phyloP scores from a whole-genome alignment of 345 rosid species.

The Raphanus raphanistrum region DNA sequence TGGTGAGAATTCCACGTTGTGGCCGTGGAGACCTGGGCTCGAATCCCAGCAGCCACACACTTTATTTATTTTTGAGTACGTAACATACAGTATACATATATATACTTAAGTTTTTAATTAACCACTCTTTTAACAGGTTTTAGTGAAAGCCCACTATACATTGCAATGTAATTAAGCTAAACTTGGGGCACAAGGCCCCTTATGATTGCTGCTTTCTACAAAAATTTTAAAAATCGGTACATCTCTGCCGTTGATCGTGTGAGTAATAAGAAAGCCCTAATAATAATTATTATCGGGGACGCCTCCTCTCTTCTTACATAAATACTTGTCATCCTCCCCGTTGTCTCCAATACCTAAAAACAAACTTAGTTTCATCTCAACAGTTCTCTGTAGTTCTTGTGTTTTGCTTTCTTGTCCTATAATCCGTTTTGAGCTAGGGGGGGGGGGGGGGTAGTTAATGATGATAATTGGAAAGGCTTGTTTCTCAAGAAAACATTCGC shows the following conservation, averaged over 20 bases:
- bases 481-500: slow-evolving; percentile 58
- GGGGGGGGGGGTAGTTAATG: not conserved
- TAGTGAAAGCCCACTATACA: not conserved
- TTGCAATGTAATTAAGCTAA: not conserved
- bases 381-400: not conserved
- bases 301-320: slow-evolving; percentile 19
- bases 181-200: not conserved
- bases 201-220: not conserved
- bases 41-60: slow-evolving; percentile 87
- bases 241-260: slow-evolving; percentile 16
- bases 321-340: not conserved
- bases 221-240: not conserved
- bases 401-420: not conserved
- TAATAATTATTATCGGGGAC: slow-evolving; percentile 2
- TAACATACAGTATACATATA: too few species aligned
- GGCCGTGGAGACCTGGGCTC: slow-evolving; percentile 94
- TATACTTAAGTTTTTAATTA: not conserved
- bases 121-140: not conserved
- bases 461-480: not conserved
- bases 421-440: not conserved
- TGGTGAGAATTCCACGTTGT: slow-evolving; percentile 81
- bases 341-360: not conserved
- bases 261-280: slow-evolving; percentile 24
- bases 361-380: not conserved
- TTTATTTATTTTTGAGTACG: not conserved